Evolutionary conservation across 2,329 filamentous ascomycete species (phyloP), one percentile per base, ranked within the genome.

Genomic region (Clonostachys sp.): DNA sequence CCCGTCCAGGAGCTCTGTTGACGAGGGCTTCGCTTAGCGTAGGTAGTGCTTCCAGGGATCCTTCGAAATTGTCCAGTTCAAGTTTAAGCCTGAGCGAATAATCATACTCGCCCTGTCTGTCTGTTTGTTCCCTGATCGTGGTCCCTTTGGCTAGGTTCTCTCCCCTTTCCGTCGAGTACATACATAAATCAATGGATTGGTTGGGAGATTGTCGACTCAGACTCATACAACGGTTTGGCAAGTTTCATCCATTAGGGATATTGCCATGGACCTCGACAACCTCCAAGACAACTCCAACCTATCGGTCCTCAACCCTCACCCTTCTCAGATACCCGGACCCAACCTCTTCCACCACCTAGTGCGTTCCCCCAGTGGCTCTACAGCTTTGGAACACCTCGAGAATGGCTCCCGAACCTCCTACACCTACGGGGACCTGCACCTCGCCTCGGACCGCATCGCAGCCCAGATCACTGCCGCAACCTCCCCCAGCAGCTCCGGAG

Each of bases 361-460:
- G 44, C 65, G 71, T n/a, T 39, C 53, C 14, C 40, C 64, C 3
- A 51, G 48, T 41, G 52, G 57, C 24, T 40, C 47, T 9, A 48
- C 51, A 42, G 66, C 67, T 12, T 55, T 70, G 44, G 63, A 69
- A 41, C 60, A 65, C 46, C 51, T 65, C 45, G 51, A 53, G 35
- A 51, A 51, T n/a, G 48, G 49, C 17, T 45, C 49, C 34, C 54
- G 50, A 33, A 65, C 63, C 10, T 66, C 59, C 2, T 60, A 88
- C 41, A 81, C 83, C 1, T 95, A 91, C 59, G 48, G 60, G 10
- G 65, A 83, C 40, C 68, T 94, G 18, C 83, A 91, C 58, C 54
- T 60, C 30, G 67, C 74, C 33, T 81, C 86, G 10, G 67, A 80
- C 44, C 56, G 55, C 4, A 65, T 91, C 35, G 83, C 86, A 14